A percentile compares a stretch with the other conserved stretches of the same genome.
Conservation (phyloP, 352 stramenopile species). For the Thraustochytrium striatum region DNA sequence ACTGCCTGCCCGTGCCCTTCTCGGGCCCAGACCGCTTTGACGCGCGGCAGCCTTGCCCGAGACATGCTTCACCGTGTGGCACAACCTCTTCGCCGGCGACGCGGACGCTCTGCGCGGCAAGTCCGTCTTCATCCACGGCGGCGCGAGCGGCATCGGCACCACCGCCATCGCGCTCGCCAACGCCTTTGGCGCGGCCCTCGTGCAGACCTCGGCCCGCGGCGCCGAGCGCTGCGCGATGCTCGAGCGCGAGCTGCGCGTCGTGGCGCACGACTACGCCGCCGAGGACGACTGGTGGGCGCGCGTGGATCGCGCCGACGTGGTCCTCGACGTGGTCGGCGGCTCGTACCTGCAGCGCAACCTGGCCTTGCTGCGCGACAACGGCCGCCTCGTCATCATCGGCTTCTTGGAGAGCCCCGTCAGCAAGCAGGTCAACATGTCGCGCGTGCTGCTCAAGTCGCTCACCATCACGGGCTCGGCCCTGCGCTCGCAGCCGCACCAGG, state of each 20-base stretch:
- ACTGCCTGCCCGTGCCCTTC: constrained; percentile 31
- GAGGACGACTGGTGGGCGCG: constrained; percentile 47
- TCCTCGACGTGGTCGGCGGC: constrained; percentile 59
- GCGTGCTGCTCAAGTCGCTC: constrained; percentile 56
- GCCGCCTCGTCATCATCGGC: constrained; percentile 56
- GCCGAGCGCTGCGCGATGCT: constrained; percentile 51
- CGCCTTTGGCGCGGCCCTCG: constrained; percentile 51
- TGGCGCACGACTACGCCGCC: constrained; percentile 47
- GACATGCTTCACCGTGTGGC: constrained; percentile 58
- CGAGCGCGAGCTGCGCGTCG: constrained; percentile 39
- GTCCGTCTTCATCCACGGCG: constrained; percentile 56
- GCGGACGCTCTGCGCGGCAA: constrained; percentile 49
- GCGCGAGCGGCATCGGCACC: constrained; percentile 54
- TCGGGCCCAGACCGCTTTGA: constrained; percentile 9
- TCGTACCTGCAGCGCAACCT: constrained; percentile 56
- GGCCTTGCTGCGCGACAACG: constrained; percentile 53
- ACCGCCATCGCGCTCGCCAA: constrained; percentile 56
- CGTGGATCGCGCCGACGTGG: constrained; percentile 53
- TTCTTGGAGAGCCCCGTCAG: constrained; percentile 52
- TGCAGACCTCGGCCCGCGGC: constrained; percentile 52
- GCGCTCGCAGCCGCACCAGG: constrained; percentile 46
- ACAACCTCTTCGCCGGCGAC: constrained; percentile 55
- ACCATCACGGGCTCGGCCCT: constrained; percentile 57
- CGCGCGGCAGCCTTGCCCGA: constrained; percentile 55
- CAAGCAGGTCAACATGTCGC: constrained; percentile 38